phyloP scores from a whole-genome alignment of 805 yeast species.

The Kodamaea fukazawae region DNA sequence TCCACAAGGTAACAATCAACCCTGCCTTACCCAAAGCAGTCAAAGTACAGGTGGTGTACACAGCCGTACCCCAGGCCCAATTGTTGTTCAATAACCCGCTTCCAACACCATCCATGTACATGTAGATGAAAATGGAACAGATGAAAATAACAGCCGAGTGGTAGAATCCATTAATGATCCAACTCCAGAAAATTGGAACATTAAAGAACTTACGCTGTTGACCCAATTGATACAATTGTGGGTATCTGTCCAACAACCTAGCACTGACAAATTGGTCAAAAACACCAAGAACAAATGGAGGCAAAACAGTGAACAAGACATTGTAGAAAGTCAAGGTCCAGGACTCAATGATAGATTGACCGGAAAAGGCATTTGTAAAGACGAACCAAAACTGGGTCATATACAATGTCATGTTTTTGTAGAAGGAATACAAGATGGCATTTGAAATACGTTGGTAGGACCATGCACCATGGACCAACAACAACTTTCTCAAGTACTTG shows the following conservation, averaged over 20 bases:
- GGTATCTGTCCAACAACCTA: conserved; percentile 83
- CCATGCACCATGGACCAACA: conserved; percentile 97
- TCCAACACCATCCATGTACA: conserved; percentile 60
- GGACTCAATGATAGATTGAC: conserved; percentile 93
- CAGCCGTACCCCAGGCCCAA: conserved; percentile 94
- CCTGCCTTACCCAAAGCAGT: conserved; percentile 96
- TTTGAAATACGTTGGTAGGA: conserved; percentile 91
- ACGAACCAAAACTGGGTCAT: conserved; percentile 99
- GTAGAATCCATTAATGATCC: conserved; percentile 94
- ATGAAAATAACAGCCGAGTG: conserved; percentile 86
- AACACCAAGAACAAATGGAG: conserved; percentile 94
- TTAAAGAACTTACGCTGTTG: conserved; percentile 87
- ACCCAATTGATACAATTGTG: conserved; percentile 88
- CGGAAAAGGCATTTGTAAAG: conserved; percentile 86
- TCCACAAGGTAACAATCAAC: conserved; percentile 88
- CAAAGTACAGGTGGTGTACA: conserved; percentile 81
- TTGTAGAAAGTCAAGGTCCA: conserved; percentile 98
- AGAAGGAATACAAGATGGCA: conserved; percentile 91
- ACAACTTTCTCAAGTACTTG: conserved; percentile 73
- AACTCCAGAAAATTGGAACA: conserved; percentile 91
- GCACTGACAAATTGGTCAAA: conserved; percentile 96
- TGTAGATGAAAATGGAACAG: conserved; percentile 66
- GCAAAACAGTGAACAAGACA: conserved; percentile 88
- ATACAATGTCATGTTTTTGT: conserved; percentile 91
- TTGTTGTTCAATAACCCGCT: conserved; percentile 76